phyloP scores from a whole-genome alignment of 2,329 filamentous ascomycete species.

The Fusarium compactum region DNA sequence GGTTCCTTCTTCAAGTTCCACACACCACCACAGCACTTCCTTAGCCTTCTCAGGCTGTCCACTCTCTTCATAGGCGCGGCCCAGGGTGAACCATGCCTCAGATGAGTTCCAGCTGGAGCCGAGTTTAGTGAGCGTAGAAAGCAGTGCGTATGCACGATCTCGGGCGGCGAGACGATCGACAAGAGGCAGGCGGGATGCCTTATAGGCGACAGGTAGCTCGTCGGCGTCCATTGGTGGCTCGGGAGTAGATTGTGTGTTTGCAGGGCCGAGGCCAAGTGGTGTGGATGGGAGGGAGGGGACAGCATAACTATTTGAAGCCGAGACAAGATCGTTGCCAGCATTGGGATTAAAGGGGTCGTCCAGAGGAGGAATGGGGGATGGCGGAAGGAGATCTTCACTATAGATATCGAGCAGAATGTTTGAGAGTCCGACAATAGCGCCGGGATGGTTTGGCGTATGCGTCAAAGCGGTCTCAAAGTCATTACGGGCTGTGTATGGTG shows the following conservation, averaged over 20 bases:
- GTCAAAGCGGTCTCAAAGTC: constrained; percentile 87
- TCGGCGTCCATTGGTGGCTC: constrained; percentile 50
- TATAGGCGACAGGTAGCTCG: constrained; percentile 64
- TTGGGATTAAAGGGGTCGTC: constrained; percentile 32
- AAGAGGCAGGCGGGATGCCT: constrained; percentile 73
- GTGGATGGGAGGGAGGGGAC: constrained; percentile 54
- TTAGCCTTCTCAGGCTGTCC: constrained; percentile 89
- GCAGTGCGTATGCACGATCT: constrained; percentile 86
- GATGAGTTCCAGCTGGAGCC: constrained; percentile 90
- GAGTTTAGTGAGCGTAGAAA: constrained; percentile 85
- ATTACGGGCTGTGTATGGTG: constrained; percentile 76
- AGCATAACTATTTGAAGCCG: constrained; percentile 14
- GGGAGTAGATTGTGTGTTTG: constrained; percentile 31
- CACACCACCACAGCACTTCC: constrained; percentile 96
- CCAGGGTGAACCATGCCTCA: constrained; percentile 92
- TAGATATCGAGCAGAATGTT: constrained; percentile 90
- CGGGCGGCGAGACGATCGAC: constrained; percentile 88
- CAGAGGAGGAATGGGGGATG: constrained; percentile 64
- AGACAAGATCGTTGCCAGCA: constrained; percentile 1
- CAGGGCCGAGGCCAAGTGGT: constrained; percentile 61
- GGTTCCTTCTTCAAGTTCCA: constrained; percentile 89
- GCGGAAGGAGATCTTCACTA: constrained; percentile 73
- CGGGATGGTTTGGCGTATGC: constrained; percentile 82
- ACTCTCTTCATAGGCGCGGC: constrained; percentile 87
- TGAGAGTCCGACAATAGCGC: constrained; percentile 83